Percentiles rank a stretch among this genome's conserved stretches.
These are phyloP conservation scores for Calocybe cyanea DNA, from an alignment of 768 basidiomycete genomes.

Conservation along the genomic window DNA sequence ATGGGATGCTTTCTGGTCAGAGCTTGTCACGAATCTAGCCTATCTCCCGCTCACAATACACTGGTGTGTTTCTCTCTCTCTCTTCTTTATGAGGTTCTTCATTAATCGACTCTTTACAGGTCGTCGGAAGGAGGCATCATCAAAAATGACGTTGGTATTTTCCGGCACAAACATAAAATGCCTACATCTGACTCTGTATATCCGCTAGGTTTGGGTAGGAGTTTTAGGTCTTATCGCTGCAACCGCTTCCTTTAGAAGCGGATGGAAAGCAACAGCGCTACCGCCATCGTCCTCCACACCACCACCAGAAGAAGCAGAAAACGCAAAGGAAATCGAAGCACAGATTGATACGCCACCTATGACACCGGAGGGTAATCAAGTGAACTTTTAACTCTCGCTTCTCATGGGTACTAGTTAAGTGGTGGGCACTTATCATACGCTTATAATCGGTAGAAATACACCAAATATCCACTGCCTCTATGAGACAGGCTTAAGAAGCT, in stretches of 20 bases:
- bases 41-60: conserved; percentile 84
- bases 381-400: no score
- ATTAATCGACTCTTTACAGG: conserved; percentile 35
- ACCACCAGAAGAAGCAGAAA: conserved; percentile 15
- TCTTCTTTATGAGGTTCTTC: neutral
- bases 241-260: conserved; percentile 58
- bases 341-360: no score
- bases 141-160: conserved; percentile 52
- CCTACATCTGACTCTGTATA: neutral
- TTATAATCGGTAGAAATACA: no score
- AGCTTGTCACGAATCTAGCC: conserved; percentile 65
- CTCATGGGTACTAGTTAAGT: no score
- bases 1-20: conserved; percentile 69
- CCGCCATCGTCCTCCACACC: conserved; percentile 23
- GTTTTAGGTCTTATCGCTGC: conserved; percentile 46
- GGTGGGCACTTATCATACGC: no score
- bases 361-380: no score
- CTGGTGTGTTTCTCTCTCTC: conserved; percentile 48
- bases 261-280: conserved; percentile 68
- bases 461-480: no score
- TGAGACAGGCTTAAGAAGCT: no score
- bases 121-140: conserved; percentile 67
- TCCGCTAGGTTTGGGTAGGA: conserved; percentile 36
- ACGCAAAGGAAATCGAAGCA: no score
- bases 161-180: neutral